These are phyloP conservation scores for Arctium lappa DNA, from an alignment of 129 eudicot species.

Conservation along the genomic window DNA sequence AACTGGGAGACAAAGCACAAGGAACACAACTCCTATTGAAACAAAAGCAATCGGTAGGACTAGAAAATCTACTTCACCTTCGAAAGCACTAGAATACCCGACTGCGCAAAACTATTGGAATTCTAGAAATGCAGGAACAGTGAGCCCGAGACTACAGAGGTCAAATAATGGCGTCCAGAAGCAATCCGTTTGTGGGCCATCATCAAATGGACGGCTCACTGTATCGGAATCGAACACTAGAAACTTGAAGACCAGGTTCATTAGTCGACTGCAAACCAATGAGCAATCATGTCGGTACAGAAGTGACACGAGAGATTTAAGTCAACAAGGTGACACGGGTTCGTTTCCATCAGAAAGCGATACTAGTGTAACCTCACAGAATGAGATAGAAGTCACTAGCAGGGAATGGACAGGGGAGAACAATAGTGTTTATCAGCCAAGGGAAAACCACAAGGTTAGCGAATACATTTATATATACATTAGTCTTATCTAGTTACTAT, in stretches of 20 bases:
- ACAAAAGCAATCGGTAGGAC: slow-evolving; percentile 33
- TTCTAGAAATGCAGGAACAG: slow-evolving; percentile 30
- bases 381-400: slow-evolving; percentile 49
- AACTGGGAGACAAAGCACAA: slow-evolving; percentile 10
- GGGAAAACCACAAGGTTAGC: slow-evolving; percentile 24
- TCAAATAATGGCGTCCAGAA: slow-evolving; percentile 30
- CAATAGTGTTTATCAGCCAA: slow-evolving; percentile 8
- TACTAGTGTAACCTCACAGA: slow-evolving; percentile 51
- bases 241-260: slow-evolving; percentile 24
- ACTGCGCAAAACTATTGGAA: slow-evolving; percentile 29
- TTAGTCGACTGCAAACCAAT: slow-evolving; percentile 15
- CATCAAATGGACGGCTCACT: slow-evolving; percentile 20
- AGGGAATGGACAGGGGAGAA: slow-evolving; percentile 27
- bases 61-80: slow-evolving; percentile 27
- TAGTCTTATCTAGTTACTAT: too few species aligned
- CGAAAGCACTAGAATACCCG: slow-evolving; percentile 20
- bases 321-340: slow-evolving; percentile 52
- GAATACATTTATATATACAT: background rate
- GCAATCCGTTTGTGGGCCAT: slow-evolving; percentile 26
- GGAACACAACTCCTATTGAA: slow-evolving; percentile 26
- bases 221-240: slow-evolving; percentile 25
- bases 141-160: slow-evolving; percentile 47
- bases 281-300: slow-evolving; percentile 38
- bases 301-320: slow-evolving; percentile 33
- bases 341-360: slow-evolving; percentile 67